Evolutionary conservation across 176 grass and related monocot species (phyloP).

Genomic region (Oryza rufipogon): DNA sequence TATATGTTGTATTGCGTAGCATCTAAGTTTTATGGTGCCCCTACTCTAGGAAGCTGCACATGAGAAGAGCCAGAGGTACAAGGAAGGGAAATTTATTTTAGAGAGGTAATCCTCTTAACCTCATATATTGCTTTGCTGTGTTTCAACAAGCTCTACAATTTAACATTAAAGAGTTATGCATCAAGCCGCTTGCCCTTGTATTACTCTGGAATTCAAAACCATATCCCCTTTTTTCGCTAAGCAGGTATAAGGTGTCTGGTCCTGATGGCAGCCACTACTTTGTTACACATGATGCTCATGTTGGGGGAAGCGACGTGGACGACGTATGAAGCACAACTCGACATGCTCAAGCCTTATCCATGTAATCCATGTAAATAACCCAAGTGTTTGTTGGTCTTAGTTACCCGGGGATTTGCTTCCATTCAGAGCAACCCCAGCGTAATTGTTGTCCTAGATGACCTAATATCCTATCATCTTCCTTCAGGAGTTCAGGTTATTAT

Average conservation of each 20-base stretch:
- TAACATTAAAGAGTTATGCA: not conserved
- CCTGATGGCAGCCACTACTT: conserved; percentile 79
- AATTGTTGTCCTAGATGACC: conserved; percentile 42
- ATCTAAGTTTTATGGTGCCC: conserved; percentile 35
- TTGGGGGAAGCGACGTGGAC: conserved; percentile 65
- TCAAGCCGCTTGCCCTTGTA: not conserved
- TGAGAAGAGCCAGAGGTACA: conserved; percentile 92
- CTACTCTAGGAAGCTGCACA: conserved; percentile 71
- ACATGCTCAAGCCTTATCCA: conserved; percentile 7
- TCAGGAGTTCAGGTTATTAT: not conserved
- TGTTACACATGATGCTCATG: conserved; percentile 52
- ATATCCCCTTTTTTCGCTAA: conserved; percentile 22
- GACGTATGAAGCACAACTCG: conserved; percentile 52
- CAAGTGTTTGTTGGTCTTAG: conserved; percentile 27
- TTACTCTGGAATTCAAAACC: not conserved
- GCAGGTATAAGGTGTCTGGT: conserved; percentile 74
- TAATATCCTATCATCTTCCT: not conserved
- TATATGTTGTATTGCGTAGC: conserved; percentile 31
- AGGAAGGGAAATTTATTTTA: conserved; percentile 97
- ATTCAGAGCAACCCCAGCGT: conserved; percentile 40
- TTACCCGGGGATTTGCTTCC: conserved; percentile 34
- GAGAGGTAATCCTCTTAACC: conserved; percentile 65
- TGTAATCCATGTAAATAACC: conserved; percentile 57
- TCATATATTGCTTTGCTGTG: conserved; percentile 9
- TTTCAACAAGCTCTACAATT: conserved; percentile 6